Percentiles rank a stretch among this genome's conserved stretches.
Evolutionary conservation across 2,329 filamentous ascomycete genomes (phyloP).

Genomic region (Penicillium verrucosum): DNA sequence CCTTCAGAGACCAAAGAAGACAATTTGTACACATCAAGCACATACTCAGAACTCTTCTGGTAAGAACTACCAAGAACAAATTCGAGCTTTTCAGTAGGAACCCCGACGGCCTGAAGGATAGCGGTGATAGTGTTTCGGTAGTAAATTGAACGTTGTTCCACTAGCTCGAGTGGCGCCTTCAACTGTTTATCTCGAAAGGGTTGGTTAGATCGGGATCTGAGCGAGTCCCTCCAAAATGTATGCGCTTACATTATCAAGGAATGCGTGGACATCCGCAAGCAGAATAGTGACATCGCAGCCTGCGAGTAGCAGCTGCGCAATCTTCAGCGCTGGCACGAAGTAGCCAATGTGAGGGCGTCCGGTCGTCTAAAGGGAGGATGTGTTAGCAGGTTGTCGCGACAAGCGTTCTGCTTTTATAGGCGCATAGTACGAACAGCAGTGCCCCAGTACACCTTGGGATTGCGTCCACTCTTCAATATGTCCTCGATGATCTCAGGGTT

Average conservation of each 20-base stretch:
- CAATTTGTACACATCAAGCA: conserved; percentile 84
- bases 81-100: conserved; percentile 72
- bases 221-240: background rate
- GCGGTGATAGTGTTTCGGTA: conserved; percentile 74
- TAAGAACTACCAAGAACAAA: conserved; percentile 85
- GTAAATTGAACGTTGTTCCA: conserved; percentile 77
- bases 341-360: conserved; percentile 45
- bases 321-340: conserved; percentile 74
- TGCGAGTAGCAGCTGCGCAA: conserved; percentile 80
- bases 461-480: conserved; percentile 29
- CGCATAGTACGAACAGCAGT: conserved; percentile 30
- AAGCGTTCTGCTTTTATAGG: too few relatives aligned
- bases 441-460: conserved; percentile 37
- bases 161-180: conserved; percentile 84
- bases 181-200: conserved; percentile 15
- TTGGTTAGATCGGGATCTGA: background rate
- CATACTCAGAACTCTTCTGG: conserved; percentile 65
- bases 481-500: conserved; percentile 57
- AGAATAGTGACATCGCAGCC: conserved; percentile 79
- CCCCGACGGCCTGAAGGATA: conserved; percentile 72
- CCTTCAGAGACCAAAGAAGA: conserved; percentile 59
- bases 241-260: conserved; percentile 35
- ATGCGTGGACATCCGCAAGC: conserved; percentile 62
- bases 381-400: background rate
- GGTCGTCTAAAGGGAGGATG: conserved; percentile 52